These are phyloP conservation scores for Otatea glauca DNA, from an alignment of 176 grass and related monocot genomes.

Conservation along the genomic window DNA sequence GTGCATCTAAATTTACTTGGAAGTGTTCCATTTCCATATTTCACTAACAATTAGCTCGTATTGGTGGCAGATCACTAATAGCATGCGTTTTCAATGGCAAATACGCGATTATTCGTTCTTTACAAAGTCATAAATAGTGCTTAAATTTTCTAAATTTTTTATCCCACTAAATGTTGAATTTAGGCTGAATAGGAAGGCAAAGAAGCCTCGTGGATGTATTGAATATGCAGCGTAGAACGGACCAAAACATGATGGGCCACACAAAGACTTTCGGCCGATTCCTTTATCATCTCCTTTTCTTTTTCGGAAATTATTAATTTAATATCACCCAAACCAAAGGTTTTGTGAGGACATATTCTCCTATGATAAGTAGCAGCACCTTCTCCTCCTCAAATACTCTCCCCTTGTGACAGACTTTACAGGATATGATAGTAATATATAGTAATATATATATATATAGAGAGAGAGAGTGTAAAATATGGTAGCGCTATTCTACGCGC, in stretches of 20 bases:
- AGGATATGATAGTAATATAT: too few species aligned
- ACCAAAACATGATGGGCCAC: neutral
- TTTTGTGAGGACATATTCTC: too few species aligned
- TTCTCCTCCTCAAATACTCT: too few species aligned
- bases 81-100: neutral
- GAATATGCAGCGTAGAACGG: neutral
- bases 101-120: neutral
- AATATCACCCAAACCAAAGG: too few species aligned
- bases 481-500: too few species aligned
- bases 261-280: neutral
- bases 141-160: neutral
- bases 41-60: neutral
- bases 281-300: neutral
- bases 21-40: too few species aligned
- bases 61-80: neutral
- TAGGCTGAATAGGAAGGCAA: neutral
- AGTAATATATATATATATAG: too few species aligned
- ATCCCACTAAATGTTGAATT: neutral
- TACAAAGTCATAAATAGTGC: neutral
- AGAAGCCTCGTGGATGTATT: neutral
- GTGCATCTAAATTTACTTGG: too few species aligned
- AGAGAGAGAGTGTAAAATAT: too few species aligned
- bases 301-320: too few species aligned
- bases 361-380: too few species aligned
- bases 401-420: too few species aligned